phyloP scores from a whole-genome alignment of 805 yeast genomes.

The Suhomyces kilbournensis region DNA sequence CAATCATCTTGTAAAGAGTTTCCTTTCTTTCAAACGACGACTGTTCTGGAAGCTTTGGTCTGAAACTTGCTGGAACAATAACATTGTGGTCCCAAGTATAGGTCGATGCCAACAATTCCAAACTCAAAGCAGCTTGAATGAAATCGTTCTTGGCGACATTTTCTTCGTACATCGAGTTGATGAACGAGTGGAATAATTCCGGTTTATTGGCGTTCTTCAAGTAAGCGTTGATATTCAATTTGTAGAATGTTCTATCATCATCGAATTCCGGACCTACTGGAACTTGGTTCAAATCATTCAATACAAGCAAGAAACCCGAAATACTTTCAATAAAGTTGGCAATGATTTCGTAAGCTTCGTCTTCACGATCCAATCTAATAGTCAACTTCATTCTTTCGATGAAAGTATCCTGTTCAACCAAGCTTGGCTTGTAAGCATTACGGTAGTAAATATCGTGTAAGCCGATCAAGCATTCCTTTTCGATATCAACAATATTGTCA shows the following conservation, averaged over 20 bases:
- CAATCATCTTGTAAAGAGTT: slow-evolving; percentile 64
- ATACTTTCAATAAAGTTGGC: slow-evolving; percentile 52
- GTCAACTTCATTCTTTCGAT: slow-evolving; percentile 48
- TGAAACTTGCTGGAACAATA: slow-evolving; percentile 51
- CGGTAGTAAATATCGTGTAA: slow-evolving; percentile 62
- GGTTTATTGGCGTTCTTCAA: slow-evolving; percentile 76
- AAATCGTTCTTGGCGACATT: slow-evolving; percentile 58
- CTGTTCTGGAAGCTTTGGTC: slow-evolving; percentile 78
- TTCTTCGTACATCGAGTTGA: slow-evolving; percentile 68
- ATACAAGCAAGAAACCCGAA: slow-evolving; percentile 58
- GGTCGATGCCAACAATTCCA: slow-evolving; percentile 74
- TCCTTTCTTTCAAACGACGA: slow-evolving; percentile 80
- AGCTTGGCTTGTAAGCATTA: slow-evolving; percentile 54
- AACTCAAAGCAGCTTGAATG: slow-evolving; percentile 80
- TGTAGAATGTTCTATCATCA: slow-evolving; percentile 81
- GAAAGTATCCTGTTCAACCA: slow-evolving; percentile 52
- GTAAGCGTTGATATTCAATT: slow-evolving; percentile 70
- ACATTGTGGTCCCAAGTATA: slow-evolving; percentile 68
- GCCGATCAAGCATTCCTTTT: slow-evolving; percentile 60
- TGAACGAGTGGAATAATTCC: slow-evolving; percentile 74
- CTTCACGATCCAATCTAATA: slow-evolving; percentile 58
- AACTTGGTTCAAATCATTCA: slow-evolving; percentile 66
- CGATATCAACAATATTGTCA: slow-evolving; percentile 57
- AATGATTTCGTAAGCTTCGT: slow-evolving; percentile 54
- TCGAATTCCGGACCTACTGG: slow-evolving; percentile 83